These are phyloP conservation scores for Ilex asprella DNA, from an alignment of 257 asterid species.

Conservation along the genomic window DNA sequence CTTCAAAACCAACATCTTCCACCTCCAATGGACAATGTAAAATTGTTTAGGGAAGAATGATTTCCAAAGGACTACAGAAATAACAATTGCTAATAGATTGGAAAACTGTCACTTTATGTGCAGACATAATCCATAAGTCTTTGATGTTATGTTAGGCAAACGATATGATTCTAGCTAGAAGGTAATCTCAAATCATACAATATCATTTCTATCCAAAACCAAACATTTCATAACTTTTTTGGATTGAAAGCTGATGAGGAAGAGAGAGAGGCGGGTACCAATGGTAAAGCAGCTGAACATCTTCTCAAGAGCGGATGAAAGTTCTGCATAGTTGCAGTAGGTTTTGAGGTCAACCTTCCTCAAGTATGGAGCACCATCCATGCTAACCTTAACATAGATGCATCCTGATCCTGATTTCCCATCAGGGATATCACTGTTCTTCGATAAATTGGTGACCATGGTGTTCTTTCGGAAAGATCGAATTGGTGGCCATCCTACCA, in stretches of 20 bases:
- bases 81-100: too few species aligned
- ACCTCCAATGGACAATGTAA: too few species aligned
- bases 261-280: constrained; percentile 30
- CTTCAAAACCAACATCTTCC: too few species aligned
- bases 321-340: constrained; percentile 46
- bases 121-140: too few species aligned
- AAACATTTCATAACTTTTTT: too few species aligned
- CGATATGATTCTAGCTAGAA: too few species aligned
- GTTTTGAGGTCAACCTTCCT: constrained; percentile 73
- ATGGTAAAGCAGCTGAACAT: constrained; percentile 81
- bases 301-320: constrained; percentile 74
- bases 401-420: constrained; percentile 38
- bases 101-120: too few species aligned
- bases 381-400: constrained; percentile 73
- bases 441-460: constrained; percentile 38
- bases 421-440: constrained; percentile 22
- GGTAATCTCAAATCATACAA: too few species aligned
- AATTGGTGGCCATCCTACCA: constrained; percentile 93
- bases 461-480: constrained; percentile 72
- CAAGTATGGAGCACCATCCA: constrained; percentile 91
- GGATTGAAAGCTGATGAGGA: not conserved
- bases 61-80: too few species aligned
- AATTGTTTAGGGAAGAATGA: too few species aligned
- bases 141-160: too few species aligned
- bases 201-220: too few species aligned